These are phyloP conservation scores for Phaffomyces thermotolerans DNA, from an alignment of 805 yeast genomes.

Conservation along the genomic window DNA sequence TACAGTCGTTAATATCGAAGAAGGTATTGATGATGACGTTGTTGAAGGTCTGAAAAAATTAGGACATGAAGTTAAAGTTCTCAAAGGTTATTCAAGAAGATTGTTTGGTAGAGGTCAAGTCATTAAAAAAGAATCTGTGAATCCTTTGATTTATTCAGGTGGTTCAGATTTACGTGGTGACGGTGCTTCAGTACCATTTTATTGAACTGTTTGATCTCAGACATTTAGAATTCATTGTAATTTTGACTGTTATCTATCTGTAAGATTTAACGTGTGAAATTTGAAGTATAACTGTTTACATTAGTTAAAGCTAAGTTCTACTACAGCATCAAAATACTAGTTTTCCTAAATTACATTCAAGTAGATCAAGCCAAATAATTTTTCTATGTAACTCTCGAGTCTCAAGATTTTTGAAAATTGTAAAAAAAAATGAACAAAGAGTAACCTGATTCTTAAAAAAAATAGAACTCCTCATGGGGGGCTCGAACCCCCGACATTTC, in stretches of 20 bases:
- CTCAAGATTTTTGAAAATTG: no score
- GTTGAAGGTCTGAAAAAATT: conserved; percentile 37
- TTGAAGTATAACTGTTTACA: no score
- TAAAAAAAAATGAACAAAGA: no score
- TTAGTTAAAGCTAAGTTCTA: no score
- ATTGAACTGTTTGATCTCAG: background rate
- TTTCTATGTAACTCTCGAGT: no score
- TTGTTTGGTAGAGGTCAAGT: conserved; percentile 70
- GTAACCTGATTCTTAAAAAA: no score
- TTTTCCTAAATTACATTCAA: no score
- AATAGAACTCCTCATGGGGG: conserved; percentile 27
- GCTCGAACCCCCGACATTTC: conserved; percentile 28
- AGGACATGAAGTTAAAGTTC: conserved; percentile 50
- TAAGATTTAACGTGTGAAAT: no score
- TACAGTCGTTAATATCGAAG: conserved; percentile 58
- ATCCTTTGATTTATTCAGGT: conserved; percentile 47
- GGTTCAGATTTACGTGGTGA: conserved; percentile 85
- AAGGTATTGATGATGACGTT: conserved; percentile 45
- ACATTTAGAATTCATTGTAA: no score
- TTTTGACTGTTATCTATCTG: background rate
- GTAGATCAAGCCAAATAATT: no score
- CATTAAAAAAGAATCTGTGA: conserved; percentile 41
- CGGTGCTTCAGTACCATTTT: conserved; percentile 51
- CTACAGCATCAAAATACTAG: no score
- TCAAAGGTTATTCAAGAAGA: conserved; percentile 36